Percentiles rank a stretch among this genome's conserved stretches.
Conservation (phyloP, 1,139 yeast genomes). For the Taphrina confusa region DNA sequence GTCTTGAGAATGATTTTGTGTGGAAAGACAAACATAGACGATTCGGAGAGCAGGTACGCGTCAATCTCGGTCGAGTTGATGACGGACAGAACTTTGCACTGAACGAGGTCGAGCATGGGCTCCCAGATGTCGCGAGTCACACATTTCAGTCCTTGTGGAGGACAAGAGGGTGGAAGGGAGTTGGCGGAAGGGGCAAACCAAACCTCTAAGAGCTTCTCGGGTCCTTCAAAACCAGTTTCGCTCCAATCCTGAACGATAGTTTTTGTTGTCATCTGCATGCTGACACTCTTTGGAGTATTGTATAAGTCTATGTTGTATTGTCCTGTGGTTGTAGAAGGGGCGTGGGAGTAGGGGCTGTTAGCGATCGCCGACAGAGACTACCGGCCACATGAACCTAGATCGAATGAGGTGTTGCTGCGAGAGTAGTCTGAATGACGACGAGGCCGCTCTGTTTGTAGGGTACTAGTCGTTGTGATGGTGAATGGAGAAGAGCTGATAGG, state of each 20-base stretch:
- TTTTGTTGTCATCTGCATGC: constrained; percentile 27
- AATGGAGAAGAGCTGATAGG: too few relatives aligned
- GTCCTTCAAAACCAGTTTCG: constrained; percentile 45
- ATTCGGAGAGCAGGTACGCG: constrained; percentile 84
- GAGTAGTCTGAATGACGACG: too few relatives aligned
- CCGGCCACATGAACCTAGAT: constrained; percentile 27
- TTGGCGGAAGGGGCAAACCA: constrained; percentile 69
- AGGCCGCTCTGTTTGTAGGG: too few relatives aligned
- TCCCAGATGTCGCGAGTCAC: constrained; percentile 73
- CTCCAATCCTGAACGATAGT: constrained; percentile 33
- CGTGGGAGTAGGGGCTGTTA: constrained; percentile 12
- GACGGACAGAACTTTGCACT: constrained; percentile 83
- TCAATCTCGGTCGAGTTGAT: constrained; percentile 68
- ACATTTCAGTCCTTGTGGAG: constrained; percentile 55
- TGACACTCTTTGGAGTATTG: neutral
- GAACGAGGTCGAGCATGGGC: constrained; percentile 72
- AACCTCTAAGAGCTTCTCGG: constrained; percentile 86
- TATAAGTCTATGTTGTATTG: neutral
- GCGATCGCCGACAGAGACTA: constrained; percentile 25
- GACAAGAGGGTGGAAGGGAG: constrained; percentile 46
- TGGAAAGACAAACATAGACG: constrained; percentile 83
- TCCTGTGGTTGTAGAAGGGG: neutral
- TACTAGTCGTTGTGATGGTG: too few relatives aligned
- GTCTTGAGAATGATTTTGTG: constrained; percentile 87
- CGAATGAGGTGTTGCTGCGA: too few relatives aligned